Evolutionary conservation across 1,284 basidiomycete genomes (phyloP), one percentile per base, ranked within the genome.

Genomic region (Somion occarium): DNA sequence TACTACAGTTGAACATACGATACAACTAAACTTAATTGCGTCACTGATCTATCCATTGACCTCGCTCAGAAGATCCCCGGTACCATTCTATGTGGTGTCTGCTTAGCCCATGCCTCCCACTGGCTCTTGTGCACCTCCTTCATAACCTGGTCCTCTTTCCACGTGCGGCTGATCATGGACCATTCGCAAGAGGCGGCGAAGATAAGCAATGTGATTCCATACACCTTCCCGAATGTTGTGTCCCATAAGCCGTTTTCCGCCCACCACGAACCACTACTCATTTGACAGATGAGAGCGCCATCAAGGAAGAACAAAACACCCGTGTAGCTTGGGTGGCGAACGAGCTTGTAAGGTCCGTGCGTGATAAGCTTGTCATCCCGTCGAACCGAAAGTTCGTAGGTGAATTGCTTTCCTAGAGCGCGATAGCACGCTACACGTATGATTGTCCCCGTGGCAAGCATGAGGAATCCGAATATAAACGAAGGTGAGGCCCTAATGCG

Each of bases 41-140:
- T n/a, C n/a, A n/a, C n/a, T n/a, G n/a, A n/a, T n/a, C n/a, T n/a
- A n/a, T n/a, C n/a, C n/a, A n/a, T n/a, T n/a, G n/a, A n/a, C n/a
- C n/a, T n/a, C n/a, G n/a, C n/a, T 44, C 26, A 57, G 37, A 43
- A 57, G 7, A 57, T 26, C 18, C 45, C 49, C 2, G 55, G 55
- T 5, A 57, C 27, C 19, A 57, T 18, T 41, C 27, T 54, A 37
- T 54, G 55, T 5, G 44, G 49, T 22, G 53, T 54, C 48, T 46
- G 52, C 38, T 49, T 49, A 15, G 53, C 53, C 55, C 55, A 57
- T 13, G 50, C 50, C 9, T 43, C 48, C 55, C 55, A 57, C 41
- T 55, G 42, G 24, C 38, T 38, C 15, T 46, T 43, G 49, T 54
- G 55, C 48, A 47, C 45, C 25, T 44, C 26, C 42, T 42, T 55